Evolutionary conservation across 148 eudicot species (phyloP), one percentile per base, ranked within the genome.

Genomic region (Cornus florida): DNA sequence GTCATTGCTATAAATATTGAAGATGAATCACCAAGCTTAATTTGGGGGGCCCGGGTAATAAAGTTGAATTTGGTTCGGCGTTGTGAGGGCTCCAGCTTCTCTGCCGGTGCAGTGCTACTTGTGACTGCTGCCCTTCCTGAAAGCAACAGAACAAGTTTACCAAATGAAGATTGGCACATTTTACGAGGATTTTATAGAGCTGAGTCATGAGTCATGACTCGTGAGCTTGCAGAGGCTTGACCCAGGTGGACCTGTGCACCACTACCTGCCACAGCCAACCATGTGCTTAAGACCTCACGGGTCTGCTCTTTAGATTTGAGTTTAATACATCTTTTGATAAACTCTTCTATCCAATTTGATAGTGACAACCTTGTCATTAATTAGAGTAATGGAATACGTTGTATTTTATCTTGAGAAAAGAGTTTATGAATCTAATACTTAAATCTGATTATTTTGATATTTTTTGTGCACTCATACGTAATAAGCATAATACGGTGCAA

Each of bases 91-190:
- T 4, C 19, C 66, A 62, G 8, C 22, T 17, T 20, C 20, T 13
- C 66, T 62, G 66, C 9, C 0, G 3, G 23, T 62, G 66, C 66
- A 20, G 66, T 8, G 53, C 31, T 32, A 38, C 43, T 16, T 70
- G 72, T 32, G 46, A 70, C 2, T 33, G 67, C n/a, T 50, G 73
- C 28, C 10, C 50, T 14, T 23, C 17, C 71, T 56, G 83, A 77
- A 73, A 64, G 53, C 68, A 77, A 74, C 69, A 59, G 10, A 68
- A 23, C 73, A 69, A 20, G 66, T 32, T 14, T 23, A 20, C 66
- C 22, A 20, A 1, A n/a, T 20, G 22, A 12, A 14, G 5, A 16
- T 64, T 17, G 72, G 73, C 79, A 77, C 79, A 53, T 77, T 68
- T 69, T 17, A 20, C 67, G 1, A 77, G 73, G 35, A 48, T 46